Percentiles rank a stretch among this genome's conserved stretches.
phyloP scores from a whole-genome alignment of 2,329 filamentous ascomycete genomes.

The Pezicula carpinea region DNA sequence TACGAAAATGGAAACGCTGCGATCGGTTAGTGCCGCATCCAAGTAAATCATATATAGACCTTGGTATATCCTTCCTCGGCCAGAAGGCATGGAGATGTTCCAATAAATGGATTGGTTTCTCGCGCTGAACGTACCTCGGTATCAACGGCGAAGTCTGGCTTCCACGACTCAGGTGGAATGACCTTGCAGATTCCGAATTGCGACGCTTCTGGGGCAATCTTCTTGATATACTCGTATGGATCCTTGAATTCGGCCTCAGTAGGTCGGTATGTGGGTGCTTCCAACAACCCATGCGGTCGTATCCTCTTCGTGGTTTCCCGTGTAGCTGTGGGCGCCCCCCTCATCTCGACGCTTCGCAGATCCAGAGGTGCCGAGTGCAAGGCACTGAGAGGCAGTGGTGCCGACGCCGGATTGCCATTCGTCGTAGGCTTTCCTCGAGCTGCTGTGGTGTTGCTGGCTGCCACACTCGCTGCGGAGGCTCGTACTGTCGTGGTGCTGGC shows the following conservation, averaged over 20 bases:
- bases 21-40: slow-evolving; percentile 20
- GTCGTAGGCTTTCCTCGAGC: slow-evolving; percentile 22
- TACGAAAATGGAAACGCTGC: slow-evolving; percentile 94
- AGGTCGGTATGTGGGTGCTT: slow-evolving; percentile 86
- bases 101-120: background rate
- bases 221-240: slow-evolving; percentile 88
- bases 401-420: slow-evolving; percentile 26
- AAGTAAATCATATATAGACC: background rate
- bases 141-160: slow-evolving; percentile 91
- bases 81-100: background rate
- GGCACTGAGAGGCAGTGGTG: slow-evolving; percentile 28
- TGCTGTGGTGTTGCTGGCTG: slow-evolving; percentile 18
- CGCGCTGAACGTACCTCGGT: slow-evolving; percentile 65
- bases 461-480: slow-evolving; percentile 25
- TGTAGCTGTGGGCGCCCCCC: slow-evolving; percentile 73
- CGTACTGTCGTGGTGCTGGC: slow-evolving; percentile 22
- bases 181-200: slow-evolving; percentile 94
- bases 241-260: slow-evolving; percentile 94
- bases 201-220: slow-evolving; percentile 79
- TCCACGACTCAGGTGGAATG: slow-evolving; percentile 89
- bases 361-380: slow-evolving; percentile 58
- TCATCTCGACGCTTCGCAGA: slow-evolving; percentile 83
- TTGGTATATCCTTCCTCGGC: too few relatives aligned
- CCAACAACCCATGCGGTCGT: slow-evolving; percentile 78
- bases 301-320: slow-evolving; percentile 73